These are phyloP conservation scores for Cytauxzoon felis DNA, from an alignment of 169 alveolate genomes.

Conservation along the genomic window DNA sequence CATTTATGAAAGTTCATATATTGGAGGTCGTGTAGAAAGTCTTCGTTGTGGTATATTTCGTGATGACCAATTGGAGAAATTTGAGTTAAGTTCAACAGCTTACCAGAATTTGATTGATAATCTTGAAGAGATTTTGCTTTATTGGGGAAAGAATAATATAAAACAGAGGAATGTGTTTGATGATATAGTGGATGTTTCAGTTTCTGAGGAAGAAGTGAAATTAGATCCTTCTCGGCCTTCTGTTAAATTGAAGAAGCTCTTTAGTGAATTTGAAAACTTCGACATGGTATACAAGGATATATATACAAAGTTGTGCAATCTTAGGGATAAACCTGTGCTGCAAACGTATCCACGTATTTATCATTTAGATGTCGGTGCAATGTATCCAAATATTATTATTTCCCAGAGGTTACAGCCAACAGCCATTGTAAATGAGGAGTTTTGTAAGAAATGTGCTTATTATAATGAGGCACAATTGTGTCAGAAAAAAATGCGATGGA, in stretches of 20 bases:
- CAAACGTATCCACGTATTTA: conserved; percentile 49
- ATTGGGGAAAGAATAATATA: conserved; percentile 75
- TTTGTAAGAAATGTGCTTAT: conserved; percentile 92
- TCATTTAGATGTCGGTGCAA: conserved; percentile 99
- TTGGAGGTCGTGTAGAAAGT: conserved; percentile 97
- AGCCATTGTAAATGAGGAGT: conserved; percentile 91
- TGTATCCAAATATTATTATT: conserved; percentile 99
- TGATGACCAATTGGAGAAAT: conserved; percentile 91
- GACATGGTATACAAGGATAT: conserved; percentile 42
- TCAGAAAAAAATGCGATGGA: conserved; percentile 87
- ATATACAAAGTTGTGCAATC: conserved; percentile 13
- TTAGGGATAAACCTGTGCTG: conserved; percentile 32
- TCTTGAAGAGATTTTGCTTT: conserved; percentile 69
- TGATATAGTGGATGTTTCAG: too few species aligned
- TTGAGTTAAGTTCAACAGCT: conserved; percentile 84
- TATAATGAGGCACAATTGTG: conserved; percentile 84
- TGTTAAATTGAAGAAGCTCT: conserved; percentile 15
- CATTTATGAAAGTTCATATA: conserved; percentile 82
- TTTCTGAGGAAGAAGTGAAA: neutral
- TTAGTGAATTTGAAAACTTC: conserved; percentile 31
- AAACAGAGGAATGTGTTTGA: neutral
- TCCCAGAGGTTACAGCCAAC: conserved; percentile 98
- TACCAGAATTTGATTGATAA: conserved; percentile 82
- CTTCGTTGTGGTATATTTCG: conserved; percentile 94
- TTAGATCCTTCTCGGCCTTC: conserved; percentile 9